Evolutionary conservation across 1,139 yeast species (phyloP).

Genomic region (Yamadazyma songkhlaensis): DNA sequence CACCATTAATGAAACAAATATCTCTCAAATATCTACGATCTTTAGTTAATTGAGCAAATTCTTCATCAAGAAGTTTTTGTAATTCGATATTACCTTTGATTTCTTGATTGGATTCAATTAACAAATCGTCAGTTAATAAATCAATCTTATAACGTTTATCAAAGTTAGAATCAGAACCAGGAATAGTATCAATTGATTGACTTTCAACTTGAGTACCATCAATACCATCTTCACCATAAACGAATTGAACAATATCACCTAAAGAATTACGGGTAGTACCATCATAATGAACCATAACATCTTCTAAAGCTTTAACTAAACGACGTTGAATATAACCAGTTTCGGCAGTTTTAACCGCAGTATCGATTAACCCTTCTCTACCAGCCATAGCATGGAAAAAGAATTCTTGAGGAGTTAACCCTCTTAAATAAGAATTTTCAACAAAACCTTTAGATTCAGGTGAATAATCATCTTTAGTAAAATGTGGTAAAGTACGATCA

Average conservation of each 20-base stretch:
- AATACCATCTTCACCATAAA: conserved; percentile 98
- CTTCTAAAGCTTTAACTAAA: conserved; percentile 96
- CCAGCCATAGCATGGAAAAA: conserved; percentile 99
- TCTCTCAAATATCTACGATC: conserved; percentile 83
- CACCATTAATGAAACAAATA: conserved; percentile 87
- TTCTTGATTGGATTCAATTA: conserved; percentile 86
- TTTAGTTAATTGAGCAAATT: conserved; percentile 67
- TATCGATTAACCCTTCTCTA: conserved; percentile 99
- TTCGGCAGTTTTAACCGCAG: conserved; percentile 98
- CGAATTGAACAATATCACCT: conserved; percentile 93
- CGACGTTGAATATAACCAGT: conserved; percentile 99
- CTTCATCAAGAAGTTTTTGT: conserved; percentile 80
- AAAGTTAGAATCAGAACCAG: conserved; percentile 83
- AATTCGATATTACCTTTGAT: conserved; percentile 85
- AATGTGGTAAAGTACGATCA: conserved; percentile 95
- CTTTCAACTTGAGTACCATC: conserved; percentile 98
- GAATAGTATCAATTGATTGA: conserved; percentile 94
- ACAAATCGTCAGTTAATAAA: conserved; percentile 64
- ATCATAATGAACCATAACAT: conserved; percentile 98
- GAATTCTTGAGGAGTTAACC: conserved; percentile 97
- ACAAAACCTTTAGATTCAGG: conserved; percentile 98
- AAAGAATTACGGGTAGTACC: conserved; percentile 97
- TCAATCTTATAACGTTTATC: conserved; percentile 86
- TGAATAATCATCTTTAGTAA: conserved; percentile 95
- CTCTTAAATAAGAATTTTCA: conserved; percentile 95